Conservation (phyloP, 2,329 filamentous ascomycete genomes). For the Aureobasidium sp. region DNA sequence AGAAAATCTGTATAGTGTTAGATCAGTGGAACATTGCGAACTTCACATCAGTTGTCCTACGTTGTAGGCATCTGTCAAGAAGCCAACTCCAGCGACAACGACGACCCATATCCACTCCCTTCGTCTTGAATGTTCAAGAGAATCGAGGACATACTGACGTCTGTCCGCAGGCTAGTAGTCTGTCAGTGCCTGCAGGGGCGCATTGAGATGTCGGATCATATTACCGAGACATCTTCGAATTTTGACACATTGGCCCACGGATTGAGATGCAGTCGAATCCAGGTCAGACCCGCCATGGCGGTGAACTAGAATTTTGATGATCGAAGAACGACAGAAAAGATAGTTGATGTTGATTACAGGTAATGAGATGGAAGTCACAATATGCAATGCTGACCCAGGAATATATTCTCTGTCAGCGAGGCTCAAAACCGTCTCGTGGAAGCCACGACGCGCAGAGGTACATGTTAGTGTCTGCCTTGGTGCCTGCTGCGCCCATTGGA, state of each 20-base stretch:
- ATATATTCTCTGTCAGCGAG: background rate
- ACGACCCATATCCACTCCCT: conserved; percentile 3
- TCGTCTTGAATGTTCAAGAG: background rate
- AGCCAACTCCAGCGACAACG: conserved; percentile 34
- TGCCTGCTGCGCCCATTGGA: background rate
- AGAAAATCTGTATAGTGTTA: conserved; percentile 24
- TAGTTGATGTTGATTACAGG: background rate
- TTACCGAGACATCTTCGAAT: conserved; percentile 4
- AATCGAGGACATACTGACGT: background rate
- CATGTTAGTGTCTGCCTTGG: background rate
- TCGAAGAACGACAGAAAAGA: background rate
- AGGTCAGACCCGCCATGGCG: background rate
- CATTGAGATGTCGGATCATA: background rate
- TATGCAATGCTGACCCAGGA: background rate
- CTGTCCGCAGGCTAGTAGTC: background rate
- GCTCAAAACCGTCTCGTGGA: background rate
- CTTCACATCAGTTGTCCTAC: background rate
- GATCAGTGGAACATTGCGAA: no score
- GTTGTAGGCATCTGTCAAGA: conserved; percentile 35
- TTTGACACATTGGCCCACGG: background rate
- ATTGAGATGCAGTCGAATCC: background rate
- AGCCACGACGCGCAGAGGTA: background rate
- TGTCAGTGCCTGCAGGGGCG: background rate
- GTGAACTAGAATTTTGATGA: background rate
- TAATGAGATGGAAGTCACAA: background rate